Conservation (phyloP, 352 stramenopile species). For the Phytophthora vignae region DNA sequence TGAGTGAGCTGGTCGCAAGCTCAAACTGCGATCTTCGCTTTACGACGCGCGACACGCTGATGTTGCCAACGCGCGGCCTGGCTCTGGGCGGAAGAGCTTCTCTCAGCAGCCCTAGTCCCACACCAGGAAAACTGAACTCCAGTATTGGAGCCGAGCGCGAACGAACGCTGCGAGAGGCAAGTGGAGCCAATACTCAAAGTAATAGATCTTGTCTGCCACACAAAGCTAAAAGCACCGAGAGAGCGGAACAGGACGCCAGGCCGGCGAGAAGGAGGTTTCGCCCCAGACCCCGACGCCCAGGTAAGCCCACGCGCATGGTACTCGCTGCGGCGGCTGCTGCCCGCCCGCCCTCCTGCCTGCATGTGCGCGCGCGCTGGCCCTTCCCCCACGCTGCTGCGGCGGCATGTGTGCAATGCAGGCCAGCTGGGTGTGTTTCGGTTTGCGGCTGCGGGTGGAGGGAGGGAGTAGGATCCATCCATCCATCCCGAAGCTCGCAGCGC, state of each 20-base stretch:
- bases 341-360: background rate
- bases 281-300: slow-evolving; percentile 26
- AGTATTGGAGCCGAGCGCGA: slow-evolving; percentile 27
- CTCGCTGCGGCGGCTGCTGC: background rate
- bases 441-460: slow-evolving; percentile 27
- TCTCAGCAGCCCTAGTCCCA: slow-evolving; percentile 39
- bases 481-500: slow-evolving; percentile 22
- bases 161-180: slow-evolving; percentile 29
- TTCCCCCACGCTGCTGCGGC: background rate
- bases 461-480: slow-evolving; percentile 40
- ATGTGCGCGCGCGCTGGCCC: background rate
- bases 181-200: slow-evolving; percentile 9
- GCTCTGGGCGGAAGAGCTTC: slow-evolving; percentile 12
- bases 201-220: slow-evolving; percentile 41
- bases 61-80: slow-evolving; percentile 32
- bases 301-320: slow-evolving; percentile 22
- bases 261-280: slow-evolving; percentile 12
- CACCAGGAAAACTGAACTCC: slow-evolving; percentile 40
- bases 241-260: slow-evolving; percentile 33
- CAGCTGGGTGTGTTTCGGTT: slow-evolving; percentile 39
- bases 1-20: slow-evolving; percentile 15
- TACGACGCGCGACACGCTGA: slow-evolving; percentile 41
- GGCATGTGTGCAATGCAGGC: slow-evolving; percentile 29
- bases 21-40: slow-evolving; percentile 28
- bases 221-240: slow-evolving; percentile 43